These are phyloP conservation scores for Flaveria trinervia DNA, from an alignment of 129 eudicot genomes.

Conservation along the genomic window DNA sequence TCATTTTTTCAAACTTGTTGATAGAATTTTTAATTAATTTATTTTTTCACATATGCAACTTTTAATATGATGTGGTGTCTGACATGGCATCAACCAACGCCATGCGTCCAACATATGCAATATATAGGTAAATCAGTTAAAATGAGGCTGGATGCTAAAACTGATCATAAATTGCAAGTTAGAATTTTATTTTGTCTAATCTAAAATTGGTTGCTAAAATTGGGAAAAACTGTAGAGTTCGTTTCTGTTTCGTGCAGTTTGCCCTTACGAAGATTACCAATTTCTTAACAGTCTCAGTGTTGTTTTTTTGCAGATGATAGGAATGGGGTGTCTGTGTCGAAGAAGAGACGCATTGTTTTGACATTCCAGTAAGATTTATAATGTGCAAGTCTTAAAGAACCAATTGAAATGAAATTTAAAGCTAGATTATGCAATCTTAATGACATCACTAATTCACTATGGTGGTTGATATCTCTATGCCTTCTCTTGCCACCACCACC, in stretches of 20 bases:
- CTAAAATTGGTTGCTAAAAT: background rate
- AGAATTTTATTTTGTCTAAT: background rate
- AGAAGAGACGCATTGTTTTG: conserved; percentile 23
- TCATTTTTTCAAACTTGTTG: background rate
- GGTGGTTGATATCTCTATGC: background rate
- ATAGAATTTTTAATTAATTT: too few relatives aligned
- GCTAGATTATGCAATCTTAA: conserved; percentile 15
- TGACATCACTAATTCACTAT: conserved; percentile 16
- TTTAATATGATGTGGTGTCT: background rate
- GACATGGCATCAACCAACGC: background rate
- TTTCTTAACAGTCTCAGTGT: background rate
- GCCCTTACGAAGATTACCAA: background rate
- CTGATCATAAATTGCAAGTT: background rate
- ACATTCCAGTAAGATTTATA: conserved; percentile 22
- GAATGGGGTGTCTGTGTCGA: conserved; percentile 22
- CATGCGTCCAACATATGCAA: background rate
- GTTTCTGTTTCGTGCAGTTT: background rate
- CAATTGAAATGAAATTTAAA: conserved; percentile 3
- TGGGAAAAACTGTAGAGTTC: background rate
- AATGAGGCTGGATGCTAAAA: background rate
- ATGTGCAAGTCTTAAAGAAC: conserved; percentile 5
- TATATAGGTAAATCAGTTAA: background rate
- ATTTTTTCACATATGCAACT: background rate
- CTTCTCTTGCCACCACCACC: background rate
- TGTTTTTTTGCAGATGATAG: conserved; percentile 30